phyloP scores from a whole-genome alignment of 2,329 filamentous ascomycete genomes.

The Fusarium sp. region DNA sequence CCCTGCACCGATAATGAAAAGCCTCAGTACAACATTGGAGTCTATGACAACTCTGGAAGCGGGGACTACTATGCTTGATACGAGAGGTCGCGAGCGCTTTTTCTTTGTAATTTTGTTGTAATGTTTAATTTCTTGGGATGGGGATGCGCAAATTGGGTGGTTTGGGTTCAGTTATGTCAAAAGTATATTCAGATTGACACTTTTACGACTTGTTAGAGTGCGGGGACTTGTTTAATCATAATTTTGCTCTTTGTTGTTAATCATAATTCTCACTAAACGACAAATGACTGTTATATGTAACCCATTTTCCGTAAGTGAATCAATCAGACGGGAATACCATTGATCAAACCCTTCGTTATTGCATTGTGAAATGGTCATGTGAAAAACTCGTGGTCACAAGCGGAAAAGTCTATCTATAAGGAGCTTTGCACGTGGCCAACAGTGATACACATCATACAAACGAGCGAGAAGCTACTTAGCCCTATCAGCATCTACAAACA shows the following conservation, averaged over 20 bases:
- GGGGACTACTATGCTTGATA: neutral
- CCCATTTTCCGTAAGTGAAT: neutral
- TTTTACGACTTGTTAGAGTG: neutral
- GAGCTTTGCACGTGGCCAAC: too few species aligned
- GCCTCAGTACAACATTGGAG: neutral
- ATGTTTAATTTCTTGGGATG: neutral
- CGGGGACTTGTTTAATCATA: neutral
- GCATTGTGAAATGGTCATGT: too few species aligned
- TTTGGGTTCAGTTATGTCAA: neutral
- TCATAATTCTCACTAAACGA: fast-evolving
- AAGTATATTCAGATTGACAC: neutral
- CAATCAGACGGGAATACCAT: too few species aligned
- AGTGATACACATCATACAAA: too few species aligned
- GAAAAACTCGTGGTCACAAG: too few species aligned
- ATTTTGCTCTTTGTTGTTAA: neutral
- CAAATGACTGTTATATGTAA: neutral
- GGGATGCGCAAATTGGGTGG: neutral
- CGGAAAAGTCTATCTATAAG: too few species aligned
- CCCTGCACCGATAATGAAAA: neutral
- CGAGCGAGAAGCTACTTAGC: too few species aligned
- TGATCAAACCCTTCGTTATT: too few species aligned
- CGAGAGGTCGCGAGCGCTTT: too few species aligned
- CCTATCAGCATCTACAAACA: too few species aligned
- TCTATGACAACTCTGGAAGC: neutral
- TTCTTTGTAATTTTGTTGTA: neutral